These are phyloP conservation scores for Umbelopsis isabellina DNA, from an alignment of 192 early-diverging fungal species.

Conservation along the genomic window DNA sequence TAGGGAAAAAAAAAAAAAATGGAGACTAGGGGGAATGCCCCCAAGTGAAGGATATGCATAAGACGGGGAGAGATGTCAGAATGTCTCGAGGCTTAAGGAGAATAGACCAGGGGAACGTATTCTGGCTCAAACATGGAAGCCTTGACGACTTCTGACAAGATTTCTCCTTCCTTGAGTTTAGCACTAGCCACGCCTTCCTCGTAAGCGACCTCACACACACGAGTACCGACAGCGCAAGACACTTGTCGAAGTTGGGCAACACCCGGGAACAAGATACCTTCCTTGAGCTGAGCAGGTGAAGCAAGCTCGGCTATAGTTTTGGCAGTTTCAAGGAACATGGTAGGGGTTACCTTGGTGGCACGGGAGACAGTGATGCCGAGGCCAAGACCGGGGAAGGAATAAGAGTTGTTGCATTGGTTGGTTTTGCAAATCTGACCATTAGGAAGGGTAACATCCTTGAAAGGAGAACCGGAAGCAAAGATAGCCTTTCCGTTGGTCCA, in stretches of 20 bases:
- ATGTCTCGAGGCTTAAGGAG: slow-evolving; percentile 6
- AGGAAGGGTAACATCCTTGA: slow-evolving; percentile 48
- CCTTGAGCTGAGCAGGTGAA: slow-evolving; percentile 51
- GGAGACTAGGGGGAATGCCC: too few relatives aligned
- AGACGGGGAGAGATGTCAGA: too few relatives aligned
- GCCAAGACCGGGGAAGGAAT: slow-evolving; percentile 59
- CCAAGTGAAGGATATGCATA: too few relatives aligned
- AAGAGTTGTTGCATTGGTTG: slow-evolving; percentile 60
- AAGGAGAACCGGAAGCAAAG: slow-evolving; percentile 59
- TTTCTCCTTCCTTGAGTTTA: slow-evolving; percentile 43
- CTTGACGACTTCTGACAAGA: slow-evolving; percentile 49
- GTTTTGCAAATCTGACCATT: slow-evolving; percentile 49
- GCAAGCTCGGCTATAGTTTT: slow-evolving; percentile 55
- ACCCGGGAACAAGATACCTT: slow-evolving; percentile 55
- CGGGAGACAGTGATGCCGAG: slow-evolving; percentile 55
- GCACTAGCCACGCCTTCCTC: slow-evolving; percentile 54
- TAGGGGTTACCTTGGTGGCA: slow-evolving; percentile 50
- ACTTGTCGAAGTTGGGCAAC: slow-evolving; percentile 51
- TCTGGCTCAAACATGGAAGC: slow-evolving; percentile 59
- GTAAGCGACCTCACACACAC: slow-evolving; percentile 55
- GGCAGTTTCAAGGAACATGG: slow-evolving; percentile 60
- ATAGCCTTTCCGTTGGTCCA: slow-evolving; percentile 58
- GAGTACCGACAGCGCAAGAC: slow-evolving; percentile 47
- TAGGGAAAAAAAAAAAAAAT: too few relatives aligned
- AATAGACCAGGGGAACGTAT: slow-evolving; percentile 49